A percentile compares a stretch with the other conserved stretches of the same genome.
Conservation (phyloP, 2,329 filamentous ascomycete genomes). For the Penicillium hordei region DNA sequence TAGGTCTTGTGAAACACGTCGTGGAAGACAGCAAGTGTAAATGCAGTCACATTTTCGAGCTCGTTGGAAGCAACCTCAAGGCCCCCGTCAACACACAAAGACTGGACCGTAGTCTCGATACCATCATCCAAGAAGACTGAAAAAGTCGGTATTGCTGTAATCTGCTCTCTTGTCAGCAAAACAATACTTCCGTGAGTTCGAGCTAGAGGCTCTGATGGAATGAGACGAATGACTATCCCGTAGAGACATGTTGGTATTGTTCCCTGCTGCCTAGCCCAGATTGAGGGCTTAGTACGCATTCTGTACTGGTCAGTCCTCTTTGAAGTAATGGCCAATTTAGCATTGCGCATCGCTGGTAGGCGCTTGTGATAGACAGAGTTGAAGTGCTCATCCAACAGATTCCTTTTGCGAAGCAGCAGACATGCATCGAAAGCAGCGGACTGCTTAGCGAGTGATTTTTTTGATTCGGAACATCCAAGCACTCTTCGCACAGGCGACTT, state of each 20-base stretch:
- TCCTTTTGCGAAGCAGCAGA: slow-evolving; percentile 63
- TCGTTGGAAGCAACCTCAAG: slow-evolving; percentile 38
- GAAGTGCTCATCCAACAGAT: slow-evolving; percentile 71
- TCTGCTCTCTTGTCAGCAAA: slow-evolving; percentile 64
- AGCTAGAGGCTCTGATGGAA: slow-evolving; percentile 56
- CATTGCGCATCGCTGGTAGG: slow-evolving; percentile 82
- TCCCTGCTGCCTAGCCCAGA: slow-evolving; percentile 62
- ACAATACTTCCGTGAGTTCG: slow-evolving; percentile 64
- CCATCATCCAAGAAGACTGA: slow-evolving; percentile 70
- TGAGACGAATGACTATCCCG: slow-evolving; percentile 61
- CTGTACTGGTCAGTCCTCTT: slow-evolving; percentile 72
- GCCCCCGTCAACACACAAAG: slow-evolving; percentile 45
- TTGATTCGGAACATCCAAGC: slow-evolving; percentile 62
- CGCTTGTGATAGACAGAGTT: slow-evolving; percentile 70
- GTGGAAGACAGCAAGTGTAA: slow-evolving; percentile 73
- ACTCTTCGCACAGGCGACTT: slow-evolving; percentile 68
- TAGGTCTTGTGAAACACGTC: slow-evolving; percentile 91
- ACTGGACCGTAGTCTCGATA: slow-evolving; percentile 58
- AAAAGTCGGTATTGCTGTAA: slow-evolving; percentile 68
- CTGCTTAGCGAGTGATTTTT: slow-evolving; percentile 78
- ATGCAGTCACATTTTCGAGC: slow-evolving; percentile 61
- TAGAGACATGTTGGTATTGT: slow-evolving; percentile 56
- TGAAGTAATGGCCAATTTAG: slow-evolving; percentile 74
- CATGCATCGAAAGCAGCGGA: slow-evolving; percentile 87
- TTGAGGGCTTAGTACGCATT: slow-evolving; percentile 74